These are phyloP conservation scores for Rhynchospora pubera DNA, from an alignment of 176 grass and related monocot species.

Conservation along the genomic window DNA sequence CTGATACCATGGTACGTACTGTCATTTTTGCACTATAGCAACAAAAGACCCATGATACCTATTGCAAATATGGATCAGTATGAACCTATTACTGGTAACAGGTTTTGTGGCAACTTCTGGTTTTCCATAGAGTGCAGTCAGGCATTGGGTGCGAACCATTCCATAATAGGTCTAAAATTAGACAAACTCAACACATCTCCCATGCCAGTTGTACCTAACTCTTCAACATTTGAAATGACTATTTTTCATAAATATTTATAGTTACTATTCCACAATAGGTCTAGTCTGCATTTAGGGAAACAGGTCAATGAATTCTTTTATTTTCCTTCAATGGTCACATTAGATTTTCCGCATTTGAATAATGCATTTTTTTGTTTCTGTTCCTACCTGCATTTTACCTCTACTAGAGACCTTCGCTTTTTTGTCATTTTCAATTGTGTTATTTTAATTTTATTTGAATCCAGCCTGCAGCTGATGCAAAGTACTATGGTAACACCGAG, in stretches of 20 bases:
- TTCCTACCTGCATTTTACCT: not conserved
- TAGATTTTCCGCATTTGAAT: not conserved
- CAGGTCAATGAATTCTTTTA: not conserved
- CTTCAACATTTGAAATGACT: not conserved
- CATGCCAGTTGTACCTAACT: not conserved
- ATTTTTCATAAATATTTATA: not conserved
- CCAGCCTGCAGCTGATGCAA: constrained; percentile 83
- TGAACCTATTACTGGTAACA: no score
- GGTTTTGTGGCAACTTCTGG: not conserved
- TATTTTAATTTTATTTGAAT: constrained; percentile 25
- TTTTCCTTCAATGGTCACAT: not conserved
- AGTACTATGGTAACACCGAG: constrained; percentile 74
- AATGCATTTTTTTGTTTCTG: not conserved
- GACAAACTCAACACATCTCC: not conserved
- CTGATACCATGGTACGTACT: not conserved
- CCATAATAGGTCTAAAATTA: not conserved
- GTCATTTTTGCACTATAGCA: not conserved
- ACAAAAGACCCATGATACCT: not conserved
- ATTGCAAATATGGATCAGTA: not conserved
- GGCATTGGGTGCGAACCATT: not conserved
- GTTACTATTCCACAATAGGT: not conserved
- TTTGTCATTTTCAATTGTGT: not conserved
- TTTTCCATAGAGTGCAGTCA: not conserved
- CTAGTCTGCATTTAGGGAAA: not conserved
- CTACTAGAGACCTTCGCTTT: not conserved